Percentiles rank a stretch among this genome's conserved stretches.
These are phyloP conservation scores for Rubia yunnanensis DNA, from an alignment of 257 asterid species.

Conservation along the genomic window DNA sequence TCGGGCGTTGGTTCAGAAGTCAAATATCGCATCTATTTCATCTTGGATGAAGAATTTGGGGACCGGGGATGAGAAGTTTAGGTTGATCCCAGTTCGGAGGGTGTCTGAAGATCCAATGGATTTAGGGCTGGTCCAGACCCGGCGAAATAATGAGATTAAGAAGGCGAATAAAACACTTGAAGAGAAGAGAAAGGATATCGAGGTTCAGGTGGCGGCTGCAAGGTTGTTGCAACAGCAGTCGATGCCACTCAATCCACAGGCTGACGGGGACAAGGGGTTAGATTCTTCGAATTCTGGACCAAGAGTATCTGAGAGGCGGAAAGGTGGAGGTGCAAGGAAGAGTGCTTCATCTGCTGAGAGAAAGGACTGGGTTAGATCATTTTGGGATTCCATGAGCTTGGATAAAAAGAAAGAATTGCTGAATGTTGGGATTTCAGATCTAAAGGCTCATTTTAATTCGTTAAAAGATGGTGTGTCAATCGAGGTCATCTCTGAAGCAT, in stretches of 20 bases:
- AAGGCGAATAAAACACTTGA: constrained; percentile 68
- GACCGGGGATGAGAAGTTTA: constrained; percentile 58
- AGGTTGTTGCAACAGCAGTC: constrained; percentile 71
- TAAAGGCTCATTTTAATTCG: constrained; percentile 48
- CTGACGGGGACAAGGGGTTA: constrained; percentile 42
- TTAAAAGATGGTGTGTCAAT: constrained; percentile 36
- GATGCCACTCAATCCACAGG: constrained; percentile 26
- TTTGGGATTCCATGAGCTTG: constrained; percentile 49
- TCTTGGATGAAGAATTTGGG: constrained; percentile 68
- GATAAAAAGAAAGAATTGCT: constrained; percentile 47
- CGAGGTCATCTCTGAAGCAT: constrained; percentile 56
- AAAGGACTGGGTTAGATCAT: constrained; percentile 51
- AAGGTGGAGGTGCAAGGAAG: constrained; percentile 45
- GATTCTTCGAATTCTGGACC: constrained; percentile 41
- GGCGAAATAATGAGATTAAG: constrained; percentile 68
- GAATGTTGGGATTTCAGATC: constrained; percentile 36
- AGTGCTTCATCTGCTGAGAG: constrained; percentile 52
- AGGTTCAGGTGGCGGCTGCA: constrained; percentile 82
- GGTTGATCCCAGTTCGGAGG: constrained; percentile 66
- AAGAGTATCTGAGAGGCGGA: constrained; percentile 48
- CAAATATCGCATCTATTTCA: constrained; percentile 67
- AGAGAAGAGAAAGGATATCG: constrained; percentile 80
- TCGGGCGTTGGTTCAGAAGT: constrained; percentile 62
- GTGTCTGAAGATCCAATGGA: constrained; percentile 78
- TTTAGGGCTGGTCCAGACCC: constrained; percentile 44